Evolutionary conservation across 257 asterid species (phyloP), one percentile per base, ranked within the genome.

Genomic region (Paulownia fortunei): DNA sequence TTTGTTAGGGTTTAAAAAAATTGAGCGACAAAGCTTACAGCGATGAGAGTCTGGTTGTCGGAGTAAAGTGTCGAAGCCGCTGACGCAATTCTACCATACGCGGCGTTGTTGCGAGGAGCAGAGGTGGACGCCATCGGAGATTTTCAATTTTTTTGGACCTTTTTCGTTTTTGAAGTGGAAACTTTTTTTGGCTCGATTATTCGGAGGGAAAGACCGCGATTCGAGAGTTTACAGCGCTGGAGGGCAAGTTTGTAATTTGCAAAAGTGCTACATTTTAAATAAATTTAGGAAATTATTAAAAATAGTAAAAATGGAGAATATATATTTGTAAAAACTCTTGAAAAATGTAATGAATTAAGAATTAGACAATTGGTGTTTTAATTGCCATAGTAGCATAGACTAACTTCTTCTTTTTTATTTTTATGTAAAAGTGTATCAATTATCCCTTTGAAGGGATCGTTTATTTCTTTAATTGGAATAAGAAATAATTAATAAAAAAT

Each of bases 101-200:
- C 85, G 64, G 84, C 83, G 78, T 24, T 69, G 79, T 77, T 87
- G 71, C 88, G 93, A 15, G 91, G 85, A 68, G 88, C 94, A 34
- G 97, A 95, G 64, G 97, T 86, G 69, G 96, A 93, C 56, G 98
- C 98, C 99, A 95, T 95, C 54, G 73, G 24, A 37, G 67, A 11
- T 44, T 62, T 41, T 23, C 59, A 63, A 27, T 18, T 34, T 34
- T 15, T 42, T 30, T 0, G 18, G 32, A 19, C 8, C 4, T 30
- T 73, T 77, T 13, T 21, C 30, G n/a, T 18, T 63, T 42, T 21
- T 12, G 36, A 67, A 66, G 68, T 41, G 34, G 21, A 54, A 16
- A 26, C 27, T 13, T 11, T 24, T 11, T 36, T 70, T 62, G 21
- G 82, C 41, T 56, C 49, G 56, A 51, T 76, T 19, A 74, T 55